These are phyloP conservation scores for Alternaria triticimaculans DNA, from an alignment of 2,329 filamentous ascomycete species.

Conservation along the genomic window DNA sequence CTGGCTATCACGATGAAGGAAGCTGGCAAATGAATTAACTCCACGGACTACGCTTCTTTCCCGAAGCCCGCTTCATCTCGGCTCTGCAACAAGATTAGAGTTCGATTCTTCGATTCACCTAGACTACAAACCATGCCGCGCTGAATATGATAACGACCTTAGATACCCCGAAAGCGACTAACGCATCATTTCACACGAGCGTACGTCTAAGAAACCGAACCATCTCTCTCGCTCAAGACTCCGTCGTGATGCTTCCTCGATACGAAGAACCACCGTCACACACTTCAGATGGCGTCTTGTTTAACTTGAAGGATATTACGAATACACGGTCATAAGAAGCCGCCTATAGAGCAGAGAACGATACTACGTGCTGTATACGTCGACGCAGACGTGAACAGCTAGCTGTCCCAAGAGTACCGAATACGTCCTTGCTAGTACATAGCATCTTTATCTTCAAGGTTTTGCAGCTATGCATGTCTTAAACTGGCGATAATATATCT, in stretches of 20 bases:
- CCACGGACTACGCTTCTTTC: not conserved
- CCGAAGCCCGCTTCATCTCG: not conserved
- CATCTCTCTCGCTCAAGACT: not conserved
- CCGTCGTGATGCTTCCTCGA: not conserved
- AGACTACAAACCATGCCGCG: not conserved
- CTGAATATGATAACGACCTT: not conserved
- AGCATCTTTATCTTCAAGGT: not conserved
- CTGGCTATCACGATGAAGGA: conserved; percentile 21
- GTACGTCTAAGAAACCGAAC: not conserved
- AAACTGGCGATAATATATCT: not conserved
- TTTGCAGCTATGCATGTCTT: not conserved
- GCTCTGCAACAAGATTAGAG: not conserved
- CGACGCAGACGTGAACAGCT: not conserved
- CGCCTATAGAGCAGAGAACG: not conserved
- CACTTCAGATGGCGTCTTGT: not conserved
- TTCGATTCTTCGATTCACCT: not conserved
- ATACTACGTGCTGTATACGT: not conserved
- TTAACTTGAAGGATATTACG: not conserved
- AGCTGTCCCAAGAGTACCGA: rapidly evolving
- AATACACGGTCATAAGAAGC: not conserved
- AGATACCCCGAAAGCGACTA: not conserved
- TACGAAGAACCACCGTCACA: not conserved
- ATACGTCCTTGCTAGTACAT: not conserved
- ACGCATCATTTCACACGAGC: not conserved
- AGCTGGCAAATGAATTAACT: conserved; percentile 9